Base-by-base conservation (phyloP, 805 yeast genomes). In the Spathaspora sp. region DNA sequence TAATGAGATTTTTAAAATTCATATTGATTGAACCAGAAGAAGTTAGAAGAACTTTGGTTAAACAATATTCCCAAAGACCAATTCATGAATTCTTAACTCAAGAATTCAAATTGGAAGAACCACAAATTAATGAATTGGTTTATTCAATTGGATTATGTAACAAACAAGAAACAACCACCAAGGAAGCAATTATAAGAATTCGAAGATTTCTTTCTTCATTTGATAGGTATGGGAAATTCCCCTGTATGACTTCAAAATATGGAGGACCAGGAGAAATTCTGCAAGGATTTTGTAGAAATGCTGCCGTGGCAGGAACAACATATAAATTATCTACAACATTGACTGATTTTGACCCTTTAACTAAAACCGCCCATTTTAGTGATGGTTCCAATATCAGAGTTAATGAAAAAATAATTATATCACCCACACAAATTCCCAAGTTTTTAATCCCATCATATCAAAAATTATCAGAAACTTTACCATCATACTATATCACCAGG, bases 301-400 rank as follows among this genome's bases (percentile, higher is more conserved):
- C 98, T 3, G 99, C 99, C 12, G 98, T 93, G 55, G 98, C 94
- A 17, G 98, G 98, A 50, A 87, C 97, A 50, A 89, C 96, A 32
- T 93, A 94, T 71, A 90, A 91, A 67, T 76, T 93, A 51, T 83
- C 86, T 63, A 86, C 94, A 14, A 72, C 77, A 40, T 68, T 93
- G 49, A 71, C 71, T 5, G 80, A 82, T 38, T 90, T 75, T 69
- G 93, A 93, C 65, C 82, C 86, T 35, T 70, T 66, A 26, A 72
- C 81, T 29, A 85, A 87, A 61, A 73, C 83, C 20, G 97, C 96
- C 7, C 73, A 74, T 40, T 83, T 89, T 57, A 74, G 79, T 52
- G 97, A 92, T 66, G 94, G 96, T 29, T 79, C 91, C 16, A 72
- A 75, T 48, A 85, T 90, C 35, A 80, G 78, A 54, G 88, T 93